Percentiles rank a stretch among this genome's conserved stretches.
Evolutionary conservation across 108 stramenopile species (phyloP).

Genomic region (Fistulifera solaris): DNA sequence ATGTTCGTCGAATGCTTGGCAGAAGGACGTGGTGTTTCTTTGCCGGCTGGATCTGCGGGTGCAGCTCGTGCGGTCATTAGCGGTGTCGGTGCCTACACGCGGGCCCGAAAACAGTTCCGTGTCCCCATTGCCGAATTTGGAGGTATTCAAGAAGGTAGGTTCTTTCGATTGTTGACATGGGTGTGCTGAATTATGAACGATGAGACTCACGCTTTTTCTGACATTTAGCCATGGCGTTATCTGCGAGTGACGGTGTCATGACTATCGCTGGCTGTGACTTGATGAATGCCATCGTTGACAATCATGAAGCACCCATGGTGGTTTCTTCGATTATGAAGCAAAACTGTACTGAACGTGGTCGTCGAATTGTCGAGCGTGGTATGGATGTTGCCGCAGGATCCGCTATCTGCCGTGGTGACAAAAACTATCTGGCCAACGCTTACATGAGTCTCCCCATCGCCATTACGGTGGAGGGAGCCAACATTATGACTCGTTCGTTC

Average conservation of each 20-base stretch:
- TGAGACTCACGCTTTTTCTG: conserved; percentile 2
- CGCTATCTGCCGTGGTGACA: conserved; percentile 94
- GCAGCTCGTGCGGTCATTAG: conserved; percentile 75
- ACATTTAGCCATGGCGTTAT: conserved; percentile 63
- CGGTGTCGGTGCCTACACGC: conserved; percentile 89
- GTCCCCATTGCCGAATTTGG: conserved; percentile 98
- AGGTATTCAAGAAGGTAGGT: conserved; percentile 91
- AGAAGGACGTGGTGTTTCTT: conserved; percentile 93
- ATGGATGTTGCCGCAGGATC: conserved; percentile 97
- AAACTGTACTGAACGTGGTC: conserved; percentile 92
- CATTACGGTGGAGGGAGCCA: conserved; percentile 97
- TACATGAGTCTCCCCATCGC: conserved; percentile 97
- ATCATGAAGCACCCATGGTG: conserved; percentile 98
- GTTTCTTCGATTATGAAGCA: conserved; percentile 98
- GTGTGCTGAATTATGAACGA: not conserved
- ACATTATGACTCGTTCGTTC: conserved; percentile 96
- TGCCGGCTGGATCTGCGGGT: conserved; percentile 93
- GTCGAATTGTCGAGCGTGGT: conserved; percentile 89
- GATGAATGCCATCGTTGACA: conserved; percentile 97
- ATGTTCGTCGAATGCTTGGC: conserved; percentile 99
- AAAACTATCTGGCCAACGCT: conserved; percentile 87
- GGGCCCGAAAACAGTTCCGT: conserved; percentile 96
- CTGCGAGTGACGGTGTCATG: conserved; percentile 88
- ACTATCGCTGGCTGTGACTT: conserved; percentile 87
- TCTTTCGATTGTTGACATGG: not conserved